Percentiles rank a stretch among this genome's conserved stretches.
Conservation (phyloP, 2,329 filamentous ascomycete genomes). For the Penicillium sclerotigenum region DNA sequence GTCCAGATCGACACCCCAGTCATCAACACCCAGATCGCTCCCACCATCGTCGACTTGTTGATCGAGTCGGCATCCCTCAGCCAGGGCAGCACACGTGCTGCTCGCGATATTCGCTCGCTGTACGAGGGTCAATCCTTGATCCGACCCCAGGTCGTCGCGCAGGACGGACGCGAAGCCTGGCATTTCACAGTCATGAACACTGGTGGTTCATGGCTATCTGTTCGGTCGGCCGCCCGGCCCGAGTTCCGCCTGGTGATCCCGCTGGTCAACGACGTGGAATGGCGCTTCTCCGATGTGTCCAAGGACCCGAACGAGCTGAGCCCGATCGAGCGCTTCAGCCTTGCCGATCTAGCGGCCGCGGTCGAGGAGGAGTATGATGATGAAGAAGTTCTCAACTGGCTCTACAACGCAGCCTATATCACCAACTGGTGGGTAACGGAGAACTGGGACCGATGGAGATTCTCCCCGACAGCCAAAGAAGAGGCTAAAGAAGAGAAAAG, state of each 20-base stretch:
- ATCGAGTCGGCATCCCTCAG: slow-evolving; percentile 31
- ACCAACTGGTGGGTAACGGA: slow-evolving; percentile 32
- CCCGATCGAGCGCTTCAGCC: slow-evolving; percentile 24
- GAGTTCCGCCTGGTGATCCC: slow-evolving; percentile 32
- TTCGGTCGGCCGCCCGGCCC: slow-evolving; percentile 30
- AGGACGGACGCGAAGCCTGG: slow-evolving; percentile 28
- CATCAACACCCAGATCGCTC: slow-evolving; percentile 32
- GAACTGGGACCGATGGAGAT: slow-evolving; percentile 27
- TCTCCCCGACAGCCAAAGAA: slow-evolving; percentile 4
- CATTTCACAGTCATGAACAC: slow-evolving; percentile 39
- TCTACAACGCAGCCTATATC: slow-evolving; percentile 28
- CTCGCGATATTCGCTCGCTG: slow-evolving; percentile 27
- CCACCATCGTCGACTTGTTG: slow-evolving; percentile 33
- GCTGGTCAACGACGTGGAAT: slow-evolving; percentile 31
- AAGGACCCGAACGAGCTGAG: slow-evolving; percentile 26
- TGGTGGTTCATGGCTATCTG: slow-evolving; percentile 31
- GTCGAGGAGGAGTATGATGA: slow-evolving; percentile 22
- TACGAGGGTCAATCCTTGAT: slow-evolving; percentile 37
- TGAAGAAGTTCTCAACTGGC: slow-evolving; percentile 21
- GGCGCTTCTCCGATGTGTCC: slow-evolving; percentile 32
- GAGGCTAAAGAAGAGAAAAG: background rate
- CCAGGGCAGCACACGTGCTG: slow-evolving; percentile 18
- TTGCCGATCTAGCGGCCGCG: slow-evolving; percentile 21
- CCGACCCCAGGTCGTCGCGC: slow-evolving; percentile 23
- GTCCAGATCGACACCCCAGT: slow-evolving; percentile 29